Evolutionary conservation across 1,284 basidiomycete genomes (phyloP).

Genomic region (Violaceomyces palustris): DNA sequence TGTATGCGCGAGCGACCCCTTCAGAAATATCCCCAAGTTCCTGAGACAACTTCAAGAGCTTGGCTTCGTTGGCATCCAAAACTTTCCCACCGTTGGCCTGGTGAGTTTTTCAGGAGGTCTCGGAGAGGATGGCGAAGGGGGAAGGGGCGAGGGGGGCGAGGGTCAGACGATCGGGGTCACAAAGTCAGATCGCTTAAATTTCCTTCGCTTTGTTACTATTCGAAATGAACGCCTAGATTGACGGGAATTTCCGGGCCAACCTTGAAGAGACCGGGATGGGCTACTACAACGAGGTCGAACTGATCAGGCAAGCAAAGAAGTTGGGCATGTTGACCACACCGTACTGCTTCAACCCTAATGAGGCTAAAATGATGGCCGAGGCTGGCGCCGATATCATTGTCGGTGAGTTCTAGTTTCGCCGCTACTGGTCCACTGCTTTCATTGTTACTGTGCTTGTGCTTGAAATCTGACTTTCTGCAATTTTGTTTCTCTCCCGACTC

Average conservation of each 20-base stretch:
- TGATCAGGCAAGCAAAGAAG: constrained; percentile 18
- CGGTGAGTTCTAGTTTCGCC: not conserved
- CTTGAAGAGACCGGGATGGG: constrained; percentile 33
- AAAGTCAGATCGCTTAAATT: too few relatives aligned
- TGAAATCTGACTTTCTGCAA: too few relatives aligned
- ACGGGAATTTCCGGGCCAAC: constrained; percentile 25
- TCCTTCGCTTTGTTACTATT: too few relatives aligned
- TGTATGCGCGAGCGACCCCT: constrained; percentile 23
- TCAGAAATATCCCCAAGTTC: constrained; percentile 25
- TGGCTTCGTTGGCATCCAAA: constrained; percentile 27
- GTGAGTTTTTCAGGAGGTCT: too few relatives aligned
- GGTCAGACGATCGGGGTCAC: too few relatives aligned
- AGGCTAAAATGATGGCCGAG: constrained; percentile 18
- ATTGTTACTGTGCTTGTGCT: too few relatives aligned
- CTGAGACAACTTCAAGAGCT: constrained; percentile 17
- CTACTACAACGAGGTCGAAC: constrained; percentile 19
- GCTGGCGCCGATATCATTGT: constrained; percentile 21
- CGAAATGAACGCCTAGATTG: too few relatives aligned
- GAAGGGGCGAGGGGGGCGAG: too few relatives aligned
- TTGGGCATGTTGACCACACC: constrained; percentile 21
- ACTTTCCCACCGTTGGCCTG: constrained; percentile 28
- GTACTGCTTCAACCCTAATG: constrained; percentile 19
- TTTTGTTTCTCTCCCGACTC: too few relatives aligned
- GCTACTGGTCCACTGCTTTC: too few relatives aligned
- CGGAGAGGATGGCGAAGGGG: too few relatives aligned